These are phyloP conservation scores for Thymus mandschuricus DNA, from an alignment of 257 asterid genomes.

Conservation along the genomic window DNA sequence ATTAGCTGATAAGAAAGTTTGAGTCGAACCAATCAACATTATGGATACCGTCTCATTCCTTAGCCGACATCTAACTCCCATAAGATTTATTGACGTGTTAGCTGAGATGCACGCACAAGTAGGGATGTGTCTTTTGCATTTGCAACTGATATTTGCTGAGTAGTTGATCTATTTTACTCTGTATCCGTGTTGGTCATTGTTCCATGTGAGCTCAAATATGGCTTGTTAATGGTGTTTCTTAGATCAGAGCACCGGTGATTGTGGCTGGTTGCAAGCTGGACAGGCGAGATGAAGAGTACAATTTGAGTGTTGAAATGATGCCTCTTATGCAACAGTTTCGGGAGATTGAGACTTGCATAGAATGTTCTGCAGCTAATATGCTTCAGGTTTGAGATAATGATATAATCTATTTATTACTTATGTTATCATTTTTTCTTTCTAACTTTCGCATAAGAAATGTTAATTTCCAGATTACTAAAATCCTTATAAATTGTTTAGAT, in stretches of 20 bases:
- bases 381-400: conserved; percentile 63
- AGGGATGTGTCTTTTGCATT: conserved; percentile 15
- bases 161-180: conserved; percentile 14
- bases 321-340: conserved; percentile 95
- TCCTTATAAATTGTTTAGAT: conserved; percentile 51
- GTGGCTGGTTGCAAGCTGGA: conserved; percentile 98
- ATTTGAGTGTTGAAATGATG: conserved; percentile 70
- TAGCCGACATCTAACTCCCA: neutral
- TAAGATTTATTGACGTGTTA: neutral
- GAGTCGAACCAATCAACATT: neutral
- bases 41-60: neutral
- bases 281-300: conserved; percentile 69
- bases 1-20: conserved; percentile 2
- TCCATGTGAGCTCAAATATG: conserved; percentile 16
- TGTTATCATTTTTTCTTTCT: conserved; percentile 1
- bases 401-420: conserved; percentile 14
- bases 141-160: conserved; percentile 15
- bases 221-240: conserved; percentile 34
- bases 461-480: conserved; percentile 23
- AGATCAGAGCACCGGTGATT: conserved; percentile 88
- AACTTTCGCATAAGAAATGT: neutral
- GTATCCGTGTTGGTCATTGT: conserved; percentile 19
- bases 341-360: conserved; percentile 93
- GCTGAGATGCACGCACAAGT: conserved; percentile 18
- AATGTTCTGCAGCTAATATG: conserved; percentile 91